Evolutionary conservation across 495 filamentous ascomycete genomes (phyloP), one percentile per base, ranked within the genome.

Genomic region (Podospora fimiseda): DNA sequence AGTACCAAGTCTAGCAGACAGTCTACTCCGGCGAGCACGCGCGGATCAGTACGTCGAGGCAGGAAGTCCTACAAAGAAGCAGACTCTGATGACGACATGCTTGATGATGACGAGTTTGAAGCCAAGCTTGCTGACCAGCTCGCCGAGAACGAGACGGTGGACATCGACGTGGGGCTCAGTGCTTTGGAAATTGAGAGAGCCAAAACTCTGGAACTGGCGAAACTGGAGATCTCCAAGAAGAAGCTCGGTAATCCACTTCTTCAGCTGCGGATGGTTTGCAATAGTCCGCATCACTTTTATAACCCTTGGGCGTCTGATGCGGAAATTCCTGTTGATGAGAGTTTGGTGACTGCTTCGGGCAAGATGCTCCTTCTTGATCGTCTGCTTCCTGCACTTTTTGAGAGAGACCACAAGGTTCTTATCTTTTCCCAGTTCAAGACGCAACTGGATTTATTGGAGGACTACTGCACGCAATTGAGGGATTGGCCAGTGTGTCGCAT

Each of bases 401-500:
- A 74, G 5, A 79, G 81, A 33, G 84, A 81, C 27, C 92, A 96
- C 69, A 96, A 96, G 64, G 82, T 96, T 33, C 81, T 98, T 52
- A 89, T 98, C 59, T 98, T 98, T 73, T 92, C 88, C 0, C 93
- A 98, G 61, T 98, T 98, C 72, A 93, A 91, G 48, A 91, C 83
- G 2, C 90, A 94, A 60, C 81, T 98, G 3, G 90, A 96, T 62
- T 86, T 98, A 41, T 74, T 98, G 24, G 81, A 94, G 58, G 85
- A 90, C 58, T 98, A 93, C 77, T 89, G 85, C 41, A 73, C 71
- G 0, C 73, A 79, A 1, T 73, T 96, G 1, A 84, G 84, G 4
- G 68, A 70, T 7, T 96, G 89, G 89, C 76, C 81, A 14, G 78
- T 88, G 47, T 95, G 90, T 65, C 88, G 93, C 21, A 95, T 98